These are phyloP conservation scores for Tolypocladium ophioglossoides DNA, from an alignment of 2,329 filamentous ascomycete species.

Conservation along the genomic window DNA sequence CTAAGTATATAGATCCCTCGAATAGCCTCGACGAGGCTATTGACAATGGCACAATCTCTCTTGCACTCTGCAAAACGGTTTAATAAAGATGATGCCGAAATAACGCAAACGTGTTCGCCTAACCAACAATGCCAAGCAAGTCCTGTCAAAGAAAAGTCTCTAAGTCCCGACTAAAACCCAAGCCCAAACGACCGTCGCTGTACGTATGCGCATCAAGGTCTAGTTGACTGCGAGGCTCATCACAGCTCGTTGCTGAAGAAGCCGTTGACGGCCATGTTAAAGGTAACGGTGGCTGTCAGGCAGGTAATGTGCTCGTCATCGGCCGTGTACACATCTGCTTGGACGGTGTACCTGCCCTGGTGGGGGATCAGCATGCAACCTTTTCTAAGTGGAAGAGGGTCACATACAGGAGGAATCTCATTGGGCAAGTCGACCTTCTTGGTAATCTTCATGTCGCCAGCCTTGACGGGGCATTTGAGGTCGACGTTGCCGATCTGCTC, in stretches of 20 bases:
- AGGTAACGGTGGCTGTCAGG: slow-evolving; percentile 63
- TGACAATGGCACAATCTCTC: not conserved
- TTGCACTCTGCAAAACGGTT: not conserved
- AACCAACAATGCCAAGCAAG: not conserved
- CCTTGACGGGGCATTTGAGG: slow-evolving; percentile 76
- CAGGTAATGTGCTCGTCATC: slow-evolving; percentile 75
- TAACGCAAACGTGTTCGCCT: not conserved
- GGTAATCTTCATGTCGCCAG: slow-evolving; percentile 60
- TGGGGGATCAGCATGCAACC: slow-evolving; percentile 8
- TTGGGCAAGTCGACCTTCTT: slow-evolving; percentile 79
- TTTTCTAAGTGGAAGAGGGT: not conserved
- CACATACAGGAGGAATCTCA: slow-evolving; percentile 78
- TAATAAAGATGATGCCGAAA: not conserved
- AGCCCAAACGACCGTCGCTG: not conserved
- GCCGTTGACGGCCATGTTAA: slow-evolving; percentile 29
- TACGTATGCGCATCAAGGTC: not conserved
- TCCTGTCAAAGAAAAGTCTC: not conserved
- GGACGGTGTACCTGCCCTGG: slow-evolving; percentile 81
- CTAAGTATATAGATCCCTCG: not conserved
- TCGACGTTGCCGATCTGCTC: slow-evolving; percentile 84
- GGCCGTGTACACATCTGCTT: slow-evolving; percentile 71
- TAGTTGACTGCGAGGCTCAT: slow-evolving; percentile 4
- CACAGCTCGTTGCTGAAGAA: slow-evolving; percentile 32
- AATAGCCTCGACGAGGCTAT: not conserved
- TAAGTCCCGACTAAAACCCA: not conserved